These are phyloP conservation scores for Chamaecyparis obtusa DNA, from an alignment of 75 land plant genomes.

Conservation along the genomic window DNA sequence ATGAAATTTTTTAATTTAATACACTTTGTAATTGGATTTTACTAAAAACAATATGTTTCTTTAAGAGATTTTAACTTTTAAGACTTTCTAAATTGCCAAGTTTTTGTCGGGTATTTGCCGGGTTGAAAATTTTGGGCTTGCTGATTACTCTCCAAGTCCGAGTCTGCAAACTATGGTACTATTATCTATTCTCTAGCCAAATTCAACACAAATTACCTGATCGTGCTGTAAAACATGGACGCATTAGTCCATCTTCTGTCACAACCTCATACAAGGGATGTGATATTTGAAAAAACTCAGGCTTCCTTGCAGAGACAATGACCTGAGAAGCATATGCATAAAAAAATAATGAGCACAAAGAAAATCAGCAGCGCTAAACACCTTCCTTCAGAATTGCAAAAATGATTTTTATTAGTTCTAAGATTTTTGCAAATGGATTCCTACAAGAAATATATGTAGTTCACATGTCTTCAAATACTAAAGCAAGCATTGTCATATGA, in stretches of 20 bases:
- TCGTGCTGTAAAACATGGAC: conserved; percentile 82
- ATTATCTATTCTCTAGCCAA: too few species aligned
- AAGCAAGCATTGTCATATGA: neutral
- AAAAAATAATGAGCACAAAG: neutral
- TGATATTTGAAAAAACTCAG: conserved; percentile 92
- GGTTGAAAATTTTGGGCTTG: too few species aligned
- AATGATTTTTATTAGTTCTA: neutral
- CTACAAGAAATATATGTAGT: neutral
- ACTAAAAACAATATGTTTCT: too few species aligned
- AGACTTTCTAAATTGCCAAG: too few species aligned
- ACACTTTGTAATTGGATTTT: too few species aligned
- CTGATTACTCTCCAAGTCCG: too few species aligned
- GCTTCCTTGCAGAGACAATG: conserved; percentile 95
- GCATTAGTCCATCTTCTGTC: conserved; percentile 93
- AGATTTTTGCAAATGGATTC: neutral
- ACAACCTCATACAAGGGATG: conserved; percentile 95
- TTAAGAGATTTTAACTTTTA: too few species aligned
- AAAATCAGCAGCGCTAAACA: neutral
- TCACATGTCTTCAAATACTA: neutral
- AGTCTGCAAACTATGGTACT: too few species aligned
- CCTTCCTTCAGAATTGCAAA: neutral
- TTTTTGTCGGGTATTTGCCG: too few species aligned
- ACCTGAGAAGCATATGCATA: conserved; percentile 48
- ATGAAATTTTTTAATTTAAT: too few species aligned
- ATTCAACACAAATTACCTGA: conserved; percentile 44